These are phyloP conservation scores for grape (Vitis vinifera) DNA, from an alignment of 164 flowering plant genomes.

Conservation along the genomic window ASM3070453v1 NC_081815.1:18655001-18655500, in stretches of 20 bases:
- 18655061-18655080: background rate
- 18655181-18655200: constrained; percentile 29
- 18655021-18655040: constrained; percentile 47
- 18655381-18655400: constrained; percentile 9
- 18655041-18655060: constrained; percentile 10
- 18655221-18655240: background rate
- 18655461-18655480: background rate
- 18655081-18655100: background rate
- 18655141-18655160: constrained; percentile 38
- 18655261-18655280: background rate
- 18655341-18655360: constrained; percentile 78
- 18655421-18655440: background rate
- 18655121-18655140: constrained; percentile 49
- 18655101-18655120: constrained; percentile 16
- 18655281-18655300: constrained; percentile 37
- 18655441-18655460: background rate
- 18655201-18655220: constrained; percentile 36
- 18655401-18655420: background rate
- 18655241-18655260: background rate
- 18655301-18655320: constrained; percentile 57
- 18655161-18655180: constrained; percentile 27
- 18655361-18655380: constrained; percentile 78
- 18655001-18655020: constrained; percentile 40
- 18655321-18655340: constrained; percentile 73
- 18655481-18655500: background rate